Evolutionary conservation across 345 rosid genomes (phyloP).

Genomic region (Populus davidiana): DNA sequence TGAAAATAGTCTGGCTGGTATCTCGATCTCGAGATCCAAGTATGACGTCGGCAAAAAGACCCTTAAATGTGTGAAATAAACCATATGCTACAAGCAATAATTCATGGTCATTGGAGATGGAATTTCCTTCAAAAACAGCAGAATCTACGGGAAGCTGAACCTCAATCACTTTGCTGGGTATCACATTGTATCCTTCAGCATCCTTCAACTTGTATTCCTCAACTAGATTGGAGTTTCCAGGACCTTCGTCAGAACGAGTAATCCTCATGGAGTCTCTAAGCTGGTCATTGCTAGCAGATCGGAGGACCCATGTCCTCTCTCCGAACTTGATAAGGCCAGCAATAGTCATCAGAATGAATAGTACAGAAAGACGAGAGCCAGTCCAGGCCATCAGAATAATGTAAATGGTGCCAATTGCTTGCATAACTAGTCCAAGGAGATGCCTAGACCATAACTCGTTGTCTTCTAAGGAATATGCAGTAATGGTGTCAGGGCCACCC

Average conservation of each 20-base stretch:
- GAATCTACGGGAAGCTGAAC: conserved; percentile 2
- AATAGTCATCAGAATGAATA: not conserved
- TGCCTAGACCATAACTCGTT: conserved; percentile 19
- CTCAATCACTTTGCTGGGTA: conserved; percentile 4
- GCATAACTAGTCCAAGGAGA: conserved; percentile 11
- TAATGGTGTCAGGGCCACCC: conserved; percentile 20
- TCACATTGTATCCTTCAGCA: conserved; percentile 9
- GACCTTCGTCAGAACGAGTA: conserved; percentile 4
- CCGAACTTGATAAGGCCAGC: conserved; percentile 15
- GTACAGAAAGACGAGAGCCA: not conserved
- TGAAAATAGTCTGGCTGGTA: conserved; percentile 1
- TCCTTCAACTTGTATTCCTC: conserved; percentile 1
- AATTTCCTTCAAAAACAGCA: not conserved
- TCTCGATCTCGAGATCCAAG: conserved; percentile 10
- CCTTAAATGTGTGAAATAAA: not conserved
- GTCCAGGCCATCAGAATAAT: conserved; percentile 1
- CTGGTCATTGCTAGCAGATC: conserved; percentile 6
- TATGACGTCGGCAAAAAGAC: conserved; percentile 11
- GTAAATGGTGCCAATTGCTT: not conserved
- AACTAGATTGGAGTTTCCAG: not conserved
- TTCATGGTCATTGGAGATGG: not conserved
- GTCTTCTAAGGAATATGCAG: conserved; percentile 17
- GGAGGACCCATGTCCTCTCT: conserved; percentile 11
- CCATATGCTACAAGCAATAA: not conserved
- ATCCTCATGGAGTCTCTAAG: conserved; percentile 1